Conservation (phyloP, 2,329 filamentous ascomycete species). For the Teratosphaeria pseudoeucalypti region DNA sequence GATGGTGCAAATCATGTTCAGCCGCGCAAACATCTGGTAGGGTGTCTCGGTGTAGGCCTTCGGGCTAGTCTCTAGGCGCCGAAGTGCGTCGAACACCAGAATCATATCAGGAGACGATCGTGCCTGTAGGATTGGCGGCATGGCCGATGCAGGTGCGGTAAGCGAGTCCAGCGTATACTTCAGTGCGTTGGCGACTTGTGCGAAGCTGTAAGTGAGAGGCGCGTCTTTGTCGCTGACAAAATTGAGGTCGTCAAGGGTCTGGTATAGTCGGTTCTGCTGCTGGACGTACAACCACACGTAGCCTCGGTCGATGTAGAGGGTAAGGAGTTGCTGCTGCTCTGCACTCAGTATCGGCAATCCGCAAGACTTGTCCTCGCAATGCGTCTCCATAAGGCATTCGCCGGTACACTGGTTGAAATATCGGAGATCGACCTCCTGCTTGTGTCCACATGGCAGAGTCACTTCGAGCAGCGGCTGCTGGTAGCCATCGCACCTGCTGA, state of each 20-base stretch:
- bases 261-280: background rate
- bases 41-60: background rate
- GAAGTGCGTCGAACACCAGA: background rate
- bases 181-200: background rate
- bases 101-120: background rate
- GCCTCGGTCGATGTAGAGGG: background rate
- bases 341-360: background rate
- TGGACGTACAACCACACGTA: background rate
- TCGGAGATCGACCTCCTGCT: background rate
- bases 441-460: background rate
- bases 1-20: background rate
- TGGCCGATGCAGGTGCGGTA: background rate
- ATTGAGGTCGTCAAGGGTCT: background rate
- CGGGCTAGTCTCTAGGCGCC: background rate
- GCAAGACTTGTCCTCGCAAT: background rate
- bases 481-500: too few relatives aligned
- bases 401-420: background rate
- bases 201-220: background rate
- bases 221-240: background rate
- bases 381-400: background rate
- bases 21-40: background rate
- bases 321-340: background rate
- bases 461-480: background rate
- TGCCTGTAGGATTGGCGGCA: background rate
- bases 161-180: background rate